Base-by-base conservation (phyloP, 202 grass and related monocot genomes). In the Eragrostis tef region DNA sequence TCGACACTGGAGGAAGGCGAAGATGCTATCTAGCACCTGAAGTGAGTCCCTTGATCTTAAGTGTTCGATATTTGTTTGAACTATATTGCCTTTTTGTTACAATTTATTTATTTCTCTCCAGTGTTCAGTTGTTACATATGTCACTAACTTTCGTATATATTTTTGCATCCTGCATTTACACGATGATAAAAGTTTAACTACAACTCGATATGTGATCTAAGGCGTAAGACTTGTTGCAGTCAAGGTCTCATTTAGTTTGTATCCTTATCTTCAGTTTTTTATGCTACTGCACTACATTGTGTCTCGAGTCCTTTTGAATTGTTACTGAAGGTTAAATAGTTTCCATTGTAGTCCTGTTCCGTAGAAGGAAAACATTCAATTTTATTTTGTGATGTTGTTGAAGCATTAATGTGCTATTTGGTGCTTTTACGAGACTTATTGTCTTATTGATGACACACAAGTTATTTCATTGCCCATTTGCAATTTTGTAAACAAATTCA, bases 1-100 rank as follows among this genome's bases (percentile, higher is more conserved):
- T 98, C 6, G 96, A 98, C 72, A 98, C 90, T 68, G 96, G 92
- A 64, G 96, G 90, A 88, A 94, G 90, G 77, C 88, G 96, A 39
- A 87, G 92, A 71, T 98, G 96, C 65, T 98, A 98, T 85, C 80
- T 98, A 39, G 92, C 96, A 79, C 96, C 96, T 64, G 96, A 98
- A 84, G 96, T 98, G 81, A 64, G 89, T 87, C 56, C 73, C 63
- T 77, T 77, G 19, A 62, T 81, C 56, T 63, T 70, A 79, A 77
- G 36, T 79, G 54, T 51, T 53, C n/a, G 14, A 63, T 81, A 87
- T 7, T 67, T 72, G 5, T 59, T 74, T 86, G 13, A 15, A 16
- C 16, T 57, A 9, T 56, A 51, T 42, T 62, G 43, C 21, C 63
- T 11, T 54, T 31, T 66, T 68, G 22, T 76, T 75, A 5, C 25